These are phyloP conservation scores for Globisporangium alternatum DNA, from an alignment of 352 stramenopile species.

Conservation along the genomic window DNA sequence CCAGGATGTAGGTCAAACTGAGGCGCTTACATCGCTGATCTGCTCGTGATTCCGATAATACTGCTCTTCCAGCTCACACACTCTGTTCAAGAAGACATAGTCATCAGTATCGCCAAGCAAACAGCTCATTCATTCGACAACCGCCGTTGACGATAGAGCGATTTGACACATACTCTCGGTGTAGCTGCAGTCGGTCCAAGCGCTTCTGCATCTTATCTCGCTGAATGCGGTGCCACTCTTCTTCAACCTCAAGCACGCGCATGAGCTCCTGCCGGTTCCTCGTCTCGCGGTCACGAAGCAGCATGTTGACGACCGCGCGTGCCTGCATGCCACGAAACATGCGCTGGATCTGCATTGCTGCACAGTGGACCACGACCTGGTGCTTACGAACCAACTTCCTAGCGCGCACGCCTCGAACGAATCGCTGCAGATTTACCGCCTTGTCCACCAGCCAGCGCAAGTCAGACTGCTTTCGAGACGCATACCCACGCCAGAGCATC, in stretches of 20 bases:
- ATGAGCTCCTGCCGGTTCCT: conserved; percentile 65
- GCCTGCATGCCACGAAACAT: conserved; percentile 64
- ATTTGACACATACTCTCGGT: conserved; percentile 37
- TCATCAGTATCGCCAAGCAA: background rate
- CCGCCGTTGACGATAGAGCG: background rate
- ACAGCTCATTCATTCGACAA: background rate
- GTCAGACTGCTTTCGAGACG: conserved; percentile 42
- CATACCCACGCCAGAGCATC: conserved; percentile 51
- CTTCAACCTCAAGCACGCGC: conserved; percentile 62
- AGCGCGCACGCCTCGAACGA: conserved; percentile 46
- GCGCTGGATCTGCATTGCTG: conserved; percentile 59
- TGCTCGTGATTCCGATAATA: conserved; percentile 57
- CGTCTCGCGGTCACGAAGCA: conserved; percentile 62
- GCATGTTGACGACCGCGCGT: conserved; percentile 26
- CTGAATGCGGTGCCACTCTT: conserved; percentile 61
- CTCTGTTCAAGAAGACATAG: conserved; percentile 24
- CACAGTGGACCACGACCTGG: conserved; percentile 13
- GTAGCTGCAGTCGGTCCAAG: conserved; percentile 51
- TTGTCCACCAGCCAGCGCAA: conserved; percentile 44
- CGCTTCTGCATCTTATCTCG: conserved; percentile 51
- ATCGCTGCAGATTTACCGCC: conserved; percentile 51
- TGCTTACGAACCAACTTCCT: conserved; percentile 33
- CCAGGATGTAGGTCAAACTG: conserved; percentile 1
- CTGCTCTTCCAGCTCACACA: conserved; percentile 63
- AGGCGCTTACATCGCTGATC: conserved; percentile 49